Conservation (phyloP, 2,329 filamentous ascomycete genomes). For the Cladosporium sp. region DNA sequence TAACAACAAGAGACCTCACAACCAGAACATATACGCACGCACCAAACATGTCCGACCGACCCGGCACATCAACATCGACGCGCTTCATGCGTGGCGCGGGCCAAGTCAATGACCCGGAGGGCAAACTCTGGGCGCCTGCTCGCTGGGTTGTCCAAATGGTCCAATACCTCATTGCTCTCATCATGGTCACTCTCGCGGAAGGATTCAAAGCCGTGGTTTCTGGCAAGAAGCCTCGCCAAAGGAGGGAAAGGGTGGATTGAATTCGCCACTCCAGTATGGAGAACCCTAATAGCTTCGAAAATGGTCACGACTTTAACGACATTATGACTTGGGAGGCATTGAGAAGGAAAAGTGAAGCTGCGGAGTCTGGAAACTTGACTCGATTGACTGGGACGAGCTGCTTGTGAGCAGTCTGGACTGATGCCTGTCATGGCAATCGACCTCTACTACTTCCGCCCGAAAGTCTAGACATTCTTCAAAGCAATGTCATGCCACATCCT, state of each 20-base stretch:
- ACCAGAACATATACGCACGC: background rate
- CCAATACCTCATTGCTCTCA: slow-evolving; percentile 24
- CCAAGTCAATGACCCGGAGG: slow-evolving; percentile 23
- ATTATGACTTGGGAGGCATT: too few species aligned
- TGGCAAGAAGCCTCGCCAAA: background rate
- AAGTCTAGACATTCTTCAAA: too few species aligned
- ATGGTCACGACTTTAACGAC: background rate
- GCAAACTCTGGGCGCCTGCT: slow-evolving; percentile 24
- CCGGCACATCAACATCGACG: slow-evolving; percentile 14
- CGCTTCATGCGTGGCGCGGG: slow-evolving; percentile 25
- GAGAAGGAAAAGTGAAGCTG: too few species aligned
- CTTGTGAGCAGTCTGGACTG: too few species aligned
- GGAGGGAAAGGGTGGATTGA: background rate
- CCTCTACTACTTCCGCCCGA: too few species aligned
- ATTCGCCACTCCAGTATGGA: background rate
- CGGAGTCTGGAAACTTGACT: too few species aligned
- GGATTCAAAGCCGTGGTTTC: slow-evolving; percentile 9
- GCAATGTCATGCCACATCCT: too few species aligned
- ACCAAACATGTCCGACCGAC: slow-evolving; percentile 7
- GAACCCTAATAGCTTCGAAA: too few species aligned
- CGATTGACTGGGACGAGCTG: too few species aligned
- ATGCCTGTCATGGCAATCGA: too few species aligned
- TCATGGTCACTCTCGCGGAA: slow-evolving; percentile 21
- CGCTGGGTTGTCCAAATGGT: slow-evolving; percentile 24
- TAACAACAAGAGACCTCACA: background rate